phyloP scores from a whole-genome alignment of 83 land plant species.

The Picea mariana region DNA sequence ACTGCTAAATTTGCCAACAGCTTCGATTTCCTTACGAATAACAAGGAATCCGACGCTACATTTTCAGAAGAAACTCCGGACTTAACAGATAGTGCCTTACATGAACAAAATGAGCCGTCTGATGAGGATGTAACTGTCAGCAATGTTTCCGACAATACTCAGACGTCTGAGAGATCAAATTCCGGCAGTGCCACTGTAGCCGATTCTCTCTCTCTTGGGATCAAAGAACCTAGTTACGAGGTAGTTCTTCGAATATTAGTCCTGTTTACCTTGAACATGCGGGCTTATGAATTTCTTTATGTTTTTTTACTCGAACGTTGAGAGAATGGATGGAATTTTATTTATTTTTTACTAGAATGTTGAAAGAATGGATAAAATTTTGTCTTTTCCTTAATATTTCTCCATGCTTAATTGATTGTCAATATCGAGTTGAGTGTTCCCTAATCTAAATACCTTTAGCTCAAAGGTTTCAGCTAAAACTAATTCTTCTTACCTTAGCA shows the following conservation, averaged over 20 bases:
- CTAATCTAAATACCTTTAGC: too few relatives aligned
- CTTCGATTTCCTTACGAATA: background rate
- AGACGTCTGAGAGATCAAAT: too few relatives aligned
- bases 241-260: slow-evolving; percentile 16
- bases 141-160: background rate
- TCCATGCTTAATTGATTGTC: too few relatives aligned
- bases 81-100: background rate
- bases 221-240: slow-evolving; percentile 57
- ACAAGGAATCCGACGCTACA: background rate
- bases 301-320: too few relatives aligned
- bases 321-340: too few relatives aligned
- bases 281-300: too few relatives aligned
- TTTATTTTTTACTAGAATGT: too few relatives aligned
- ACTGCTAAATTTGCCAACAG: background rate
- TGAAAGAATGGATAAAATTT: too few relatives aligned
- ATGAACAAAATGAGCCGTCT: background rate
- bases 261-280: background rate
- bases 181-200: slow-evolving; percentile 13
- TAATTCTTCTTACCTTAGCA: too few relatives aligned
- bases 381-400: too few relatives aligned
- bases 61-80: background rate
- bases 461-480: too few relatives aligned
- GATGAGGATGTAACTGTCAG: background rate
- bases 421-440: too few relatives aligned
- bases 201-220: slow-evolving; percentile 47